These are phyloP conservation scores for Periconia sp. DNA, from an alignment of 2,329 filamentous ascomycete species.

Conservation along the genomic window DNA sequence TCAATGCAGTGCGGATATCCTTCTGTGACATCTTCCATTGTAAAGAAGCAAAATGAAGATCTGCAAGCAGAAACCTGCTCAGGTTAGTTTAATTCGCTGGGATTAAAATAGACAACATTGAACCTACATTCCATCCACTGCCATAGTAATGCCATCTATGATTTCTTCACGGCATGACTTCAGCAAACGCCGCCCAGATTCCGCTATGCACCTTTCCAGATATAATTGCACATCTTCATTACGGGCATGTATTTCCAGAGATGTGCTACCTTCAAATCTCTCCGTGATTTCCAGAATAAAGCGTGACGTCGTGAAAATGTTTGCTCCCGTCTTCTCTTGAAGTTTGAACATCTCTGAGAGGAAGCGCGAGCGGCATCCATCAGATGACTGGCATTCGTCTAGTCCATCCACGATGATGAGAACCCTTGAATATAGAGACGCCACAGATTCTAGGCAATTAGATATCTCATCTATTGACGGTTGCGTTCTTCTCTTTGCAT, in stretches of 20 bases:
- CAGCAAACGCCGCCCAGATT: too few species aligned
- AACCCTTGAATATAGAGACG: slow-evolving; percentile 16
- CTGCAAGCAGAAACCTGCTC: slow-evolving; percentile 39
- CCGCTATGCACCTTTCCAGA: not conserved
- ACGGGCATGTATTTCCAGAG: slow-evolving; percentile 12
- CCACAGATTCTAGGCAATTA: slow-evolving; percentile 17
- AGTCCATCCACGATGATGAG: slow-evolving; percentile 12
- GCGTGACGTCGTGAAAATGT: slow-evolving; percentile 18
- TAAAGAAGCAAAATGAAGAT: slow-evolving; percentile 43
- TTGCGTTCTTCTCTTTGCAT: slow-evolving; percentile 7
- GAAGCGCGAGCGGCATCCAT: slow-evolving; percentile 11
- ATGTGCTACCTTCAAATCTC: slow-evolving; percentile 7
- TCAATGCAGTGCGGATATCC: slow-evolving; percentile 35
- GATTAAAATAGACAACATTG: not conserved
- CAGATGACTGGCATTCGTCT: slow-evolving; percentile 14
- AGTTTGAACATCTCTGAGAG: slow-evolving; percentile 12
- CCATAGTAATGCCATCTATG: slow-evolving; percentile 1
- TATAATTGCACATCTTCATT: slow-evolving; percentile 10
- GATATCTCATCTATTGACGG: slow-evolving; percentile 23
- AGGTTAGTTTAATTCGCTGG: not conserved
- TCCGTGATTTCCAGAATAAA: slow-evolving; percentile 12
- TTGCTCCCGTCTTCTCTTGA: slow-evolving; percentile 10
- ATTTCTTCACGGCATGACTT: not conserved
- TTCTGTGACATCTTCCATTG: slow-evolving; percentile 34
- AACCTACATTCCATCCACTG: slow-evolving; percentile 19